Evolutionary conservation across 805 yeast species (phyloP), one percentile per base, ranked within the genome.

Genomic region (Metschnikowia matae): DNA sequence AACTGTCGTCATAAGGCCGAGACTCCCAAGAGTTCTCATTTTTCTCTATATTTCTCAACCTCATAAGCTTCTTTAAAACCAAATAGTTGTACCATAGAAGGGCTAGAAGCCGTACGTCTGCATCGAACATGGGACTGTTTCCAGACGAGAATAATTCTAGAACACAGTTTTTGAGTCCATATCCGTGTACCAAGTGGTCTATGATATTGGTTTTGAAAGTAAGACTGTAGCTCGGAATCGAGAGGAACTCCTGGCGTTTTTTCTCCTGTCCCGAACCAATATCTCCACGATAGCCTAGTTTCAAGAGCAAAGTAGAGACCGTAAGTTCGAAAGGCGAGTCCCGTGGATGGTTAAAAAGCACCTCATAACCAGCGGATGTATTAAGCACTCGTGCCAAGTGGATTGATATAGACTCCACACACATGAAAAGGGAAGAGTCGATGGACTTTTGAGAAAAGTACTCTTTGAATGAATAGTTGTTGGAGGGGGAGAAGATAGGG

Each of bases 81-180:
- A 66, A 63, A n/a, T 63, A 39, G 48, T 72, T 72, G 59, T 68
- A 71, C 7, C 68, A 52, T 8, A 71, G n/a, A 8, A 62, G 59
- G 18, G 71, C 65, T 18, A 69, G 53, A 34, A 71, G 70, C 7
- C 52, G 52, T 4, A 71, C 67, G 50, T 66, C 63, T 40, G 72
- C 54, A 52, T 74, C 78, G 6, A 74, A 38, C 7, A 72, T 59
- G 3, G 78, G 77, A 42, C 71, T 68, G 35, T 69, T 64, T 17
- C 70, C 65, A 0, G 77, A 65, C 26, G 67, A 59, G 53, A 67
- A 72, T 7, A 70, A 48, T 52, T 74, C 78, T 21, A 71, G 51
- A 1, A 68, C 65, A 48, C 70, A 68, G 42, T 69, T 61, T 48
- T 68, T 64, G 52, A 72, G 69, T 1, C 77, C 77, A 33, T 56